Evolutionary conservation across 345 rosid species (phyloP).

Genomic region (Murraya paniculata): DNA sequence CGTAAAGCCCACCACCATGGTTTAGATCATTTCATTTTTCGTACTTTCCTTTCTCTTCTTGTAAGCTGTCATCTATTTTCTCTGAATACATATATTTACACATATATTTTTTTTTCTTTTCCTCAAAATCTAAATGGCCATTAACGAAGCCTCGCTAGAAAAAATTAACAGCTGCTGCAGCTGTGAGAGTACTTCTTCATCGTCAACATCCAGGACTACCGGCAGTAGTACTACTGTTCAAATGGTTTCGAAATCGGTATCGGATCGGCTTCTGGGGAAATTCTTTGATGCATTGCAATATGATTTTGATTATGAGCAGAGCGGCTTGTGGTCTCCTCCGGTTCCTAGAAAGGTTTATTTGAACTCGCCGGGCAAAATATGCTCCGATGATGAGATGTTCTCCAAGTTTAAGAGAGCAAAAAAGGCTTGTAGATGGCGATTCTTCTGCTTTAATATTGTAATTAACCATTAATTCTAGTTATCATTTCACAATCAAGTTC

Average conservation of each 20-base stretch:
- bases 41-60: not conserved
- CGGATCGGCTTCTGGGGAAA: slow-evolving; percentile 35
- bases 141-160: not conserved
- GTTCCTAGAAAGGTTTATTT: slow-evolving; percentile 22
- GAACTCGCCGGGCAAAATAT: slow-evolving; percentile 21
- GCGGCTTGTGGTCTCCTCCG: slow-evolving; percentile 47
- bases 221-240: slow-evolving; percentile 7
- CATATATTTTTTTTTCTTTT: not conserved
- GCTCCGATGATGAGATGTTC: not conserved
- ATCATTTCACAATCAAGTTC: not conserved
- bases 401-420: slow-evolving; percentile 18
- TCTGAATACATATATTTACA: no score
- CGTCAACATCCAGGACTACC: not conserved
- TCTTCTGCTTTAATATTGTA: slow-evolving; percentile 16
- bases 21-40: not conserved
- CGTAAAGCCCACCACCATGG: not conserved
- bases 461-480: no score
- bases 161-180: not conserved
- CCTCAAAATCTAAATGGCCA: not conserved
- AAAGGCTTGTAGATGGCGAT: slow-evolving; percentile 11
- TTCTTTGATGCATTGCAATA: slow-evolving; percentile 39
- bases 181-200: not conserved
- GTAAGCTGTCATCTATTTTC: not conserved
- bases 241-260: slow-evolving; percentile 29
- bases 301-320: slow-evolving; percentile 38